phyloP scores from a whole-genome alignment of 202 grass and related monocot genomes.

The Setaria viridis region DNA sequence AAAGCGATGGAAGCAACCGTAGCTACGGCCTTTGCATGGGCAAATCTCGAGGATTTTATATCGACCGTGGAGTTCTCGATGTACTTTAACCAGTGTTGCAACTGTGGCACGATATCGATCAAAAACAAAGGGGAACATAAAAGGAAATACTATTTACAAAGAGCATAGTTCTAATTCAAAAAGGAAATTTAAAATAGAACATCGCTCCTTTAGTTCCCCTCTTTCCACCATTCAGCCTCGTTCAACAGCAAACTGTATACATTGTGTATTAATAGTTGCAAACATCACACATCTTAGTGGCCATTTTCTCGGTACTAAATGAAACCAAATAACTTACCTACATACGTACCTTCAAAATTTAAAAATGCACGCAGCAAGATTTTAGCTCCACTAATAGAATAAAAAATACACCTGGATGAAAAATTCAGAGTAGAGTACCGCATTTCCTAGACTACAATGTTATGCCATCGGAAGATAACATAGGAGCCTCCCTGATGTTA shows the following conservation, averaged over 20 bases:
- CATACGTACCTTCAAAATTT: conserved; percentile 4
- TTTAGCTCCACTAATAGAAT: conserved; percentile 9
- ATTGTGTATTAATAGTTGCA: conserved; percentile 11
- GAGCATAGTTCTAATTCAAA: not conserved
- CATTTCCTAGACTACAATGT: conserved; percentile 37
- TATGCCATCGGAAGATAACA: conserved; percentile 37
- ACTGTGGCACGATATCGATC: not conserved
- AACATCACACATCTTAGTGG: not conserved
- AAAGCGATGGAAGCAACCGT: conserved; percentile 33
- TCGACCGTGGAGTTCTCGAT: not conserved
- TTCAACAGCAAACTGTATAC: not conserved
- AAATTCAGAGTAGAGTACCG: conserved; percentile 31
- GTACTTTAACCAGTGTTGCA: not conserved
- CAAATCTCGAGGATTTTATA: conserved; percentile 37
- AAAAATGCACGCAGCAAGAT: conserved; percentile 1
- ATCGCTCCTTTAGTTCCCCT: not conserved
- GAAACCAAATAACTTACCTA: conserved; percentile 3
- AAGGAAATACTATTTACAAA: not conserved
- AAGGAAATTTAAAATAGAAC: not conserved
- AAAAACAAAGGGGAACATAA: not conserved
- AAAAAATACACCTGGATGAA: not conserved
- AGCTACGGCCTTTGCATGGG: conserved; percentile 5
- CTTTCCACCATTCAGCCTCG: not conserved
- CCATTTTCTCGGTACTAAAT: not conserved
- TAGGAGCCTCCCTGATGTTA: conserved; percentile 30